Evolutionary conservation across 2,329 filamentous ascomycete species (phyloP).

Genomic region (Sporothrix phasma): DNA sequence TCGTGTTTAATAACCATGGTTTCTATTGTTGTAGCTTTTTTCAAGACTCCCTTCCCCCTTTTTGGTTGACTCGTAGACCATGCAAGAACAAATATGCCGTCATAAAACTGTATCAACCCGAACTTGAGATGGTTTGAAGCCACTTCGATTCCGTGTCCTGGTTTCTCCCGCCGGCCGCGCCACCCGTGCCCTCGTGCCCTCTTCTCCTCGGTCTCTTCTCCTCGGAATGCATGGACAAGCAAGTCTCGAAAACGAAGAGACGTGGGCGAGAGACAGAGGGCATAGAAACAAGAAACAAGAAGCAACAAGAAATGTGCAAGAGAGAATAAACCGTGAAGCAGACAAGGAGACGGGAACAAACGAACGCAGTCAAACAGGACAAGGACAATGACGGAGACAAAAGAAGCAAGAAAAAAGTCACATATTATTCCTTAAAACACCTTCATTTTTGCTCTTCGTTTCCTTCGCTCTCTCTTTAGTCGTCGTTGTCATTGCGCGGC

Average conservation of each 20-base stretch:
- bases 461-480: too few species aligned
- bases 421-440: not conserved
- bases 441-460: not conserved
- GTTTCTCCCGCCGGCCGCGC: not conserved
- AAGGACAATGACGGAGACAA: not conserved
- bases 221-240: not conserved
- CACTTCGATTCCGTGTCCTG: not conserved
- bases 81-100: not conserved
- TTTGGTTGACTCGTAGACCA: slow-evolving; percentile 1
- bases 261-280: not conserved
- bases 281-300: not conserved
- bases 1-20: slow-evolving; percentile 1
- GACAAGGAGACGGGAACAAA: not conserved
- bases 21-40: slow-evolving; percentile 7
- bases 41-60: not conserved
- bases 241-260: not conserved
- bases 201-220: not conserved
- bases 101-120: not conserved
- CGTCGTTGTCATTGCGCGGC: slow-evolving; percentile 47
- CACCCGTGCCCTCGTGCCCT: not conserved
- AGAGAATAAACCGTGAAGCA: not conserved
- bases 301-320: not conserved
- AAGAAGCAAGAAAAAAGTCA: not conserved
- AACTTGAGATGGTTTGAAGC: not conserved
- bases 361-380: not conserved